Conservation (phyloP, 1,284 basidiomycete genomes). For the Apiotrichum porosum region DNA sequence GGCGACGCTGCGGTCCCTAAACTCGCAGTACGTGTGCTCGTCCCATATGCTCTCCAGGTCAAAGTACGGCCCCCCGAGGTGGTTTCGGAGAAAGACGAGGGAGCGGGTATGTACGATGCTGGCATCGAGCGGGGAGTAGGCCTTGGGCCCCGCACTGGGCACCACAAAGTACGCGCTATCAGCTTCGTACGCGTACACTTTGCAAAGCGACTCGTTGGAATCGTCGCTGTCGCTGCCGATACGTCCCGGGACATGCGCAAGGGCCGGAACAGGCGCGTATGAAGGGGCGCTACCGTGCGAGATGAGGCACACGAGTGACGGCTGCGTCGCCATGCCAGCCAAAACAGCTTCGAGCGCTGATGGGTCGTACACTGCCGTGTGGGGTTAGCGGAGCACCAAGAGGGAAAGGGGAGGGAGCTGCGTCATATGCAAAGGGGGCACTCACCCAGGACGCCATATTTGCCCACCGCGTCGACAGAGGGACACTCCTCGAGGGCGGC, state of each 20-base stretch:
- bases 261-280: constrained; percentile 3
- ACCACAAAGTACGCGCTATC: constrained; percentile 18
- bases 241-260: constrained; percentile 10
- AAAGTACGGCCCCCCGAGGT: constrained; percentile 18
- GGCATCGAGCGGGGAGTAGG: constrained; percentile 14
- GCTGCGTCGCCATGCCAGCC: constrained; percentile 1
- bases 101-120: constrained; percentile 14
- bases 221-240: background rate
- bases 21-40: constrained; percentile 22
- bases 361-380: constrained; percentile 21
- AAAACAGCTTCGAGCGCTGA: constrained; percentile 11
- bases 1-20: constrained; percentile 25
- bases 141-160: constrained; percentile 14
- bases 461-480: constrained; percentile 3
- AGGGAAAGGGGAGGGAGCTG: background rate
- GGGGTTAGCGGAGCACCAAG: background rate
- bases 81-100: constrained; percentile 14
- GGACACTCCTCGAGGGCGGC: constrained; percentile 9
- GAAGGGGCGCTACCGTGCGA: constrained; percentile 13
- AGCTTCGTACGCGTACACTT: constrained; percentile 7
- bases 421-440: background rate
- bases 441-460: constrained; percentile 15
- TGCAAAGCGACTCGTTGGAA: background rate
- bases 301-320: constrained; percentile 9
- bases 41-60: constrained; percentile 22